These are phyloP conservation scores for Lonicera japonica DNA, from an alignment of 129 eudicot genomes.

Conservation along the genomic window DNA sequence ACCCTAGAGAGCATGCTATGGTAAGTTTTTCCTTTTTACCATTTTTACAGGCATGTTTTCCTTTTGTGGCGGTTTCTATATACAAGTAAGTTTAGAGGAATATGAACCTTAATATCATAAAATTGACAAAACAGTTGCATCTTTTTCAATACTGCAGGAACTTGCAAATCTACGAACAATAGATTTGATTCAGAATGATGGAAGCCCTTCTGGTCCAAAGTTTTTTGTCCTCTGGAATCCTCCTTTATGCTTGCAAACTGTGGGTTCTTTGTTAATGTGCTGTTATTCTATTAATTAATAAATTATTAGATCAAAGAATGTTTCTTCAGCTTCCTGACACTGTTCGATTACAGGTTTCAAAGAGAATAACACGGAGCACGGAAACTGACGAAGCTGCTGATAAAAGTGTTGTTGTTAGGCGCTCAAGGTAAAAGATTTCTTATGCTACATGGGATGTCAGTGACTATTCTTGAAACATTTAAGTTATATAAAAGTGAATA, in stretches of 20 bases:
- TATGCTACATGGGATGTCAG: neutral
- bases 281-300: neutral
- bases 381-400: constrained; percentile 20
- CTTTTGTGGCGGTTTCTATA: neutral
- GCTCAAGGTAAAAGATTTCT: constrained; percentile 58
- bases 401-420: constrained; percentile 32
- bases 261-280: constrained; percentile 25
- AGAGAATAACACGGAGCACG: constrained; percentile 38
- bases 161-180: constrained; percentile 56
- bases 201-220: constrained; percentile 94
- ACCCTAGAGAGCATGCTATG: constrained; percentile 82
- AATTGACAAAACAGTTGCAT: neutral
- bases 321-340: constrained; percentile 12
- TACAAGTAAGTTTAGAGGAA: neutral
- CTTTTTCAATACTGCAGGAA: constrained; percentile 31
- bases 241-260: constrained; percentile 62
- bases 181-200: constrained; percentile 83
- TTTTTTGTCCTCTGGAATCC: constrained; percentile 92
- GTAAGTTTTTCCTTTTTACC: constrained; percentile 35
- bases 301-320: constrained; percentile 5
- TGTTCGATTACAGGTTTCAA: constrained; percentile 38
- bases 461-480: neutral
- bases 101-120: constrained; percentile 5
- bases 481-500: too few relatives aligned
- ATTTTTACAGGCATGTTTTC: constrained; percentile 4